These are phyloP conservation scores for Ceratocystis variospora DNA, from an alignment of 2,329 filamentous ascomycete species.

Conservation along the genomic window DNA sequence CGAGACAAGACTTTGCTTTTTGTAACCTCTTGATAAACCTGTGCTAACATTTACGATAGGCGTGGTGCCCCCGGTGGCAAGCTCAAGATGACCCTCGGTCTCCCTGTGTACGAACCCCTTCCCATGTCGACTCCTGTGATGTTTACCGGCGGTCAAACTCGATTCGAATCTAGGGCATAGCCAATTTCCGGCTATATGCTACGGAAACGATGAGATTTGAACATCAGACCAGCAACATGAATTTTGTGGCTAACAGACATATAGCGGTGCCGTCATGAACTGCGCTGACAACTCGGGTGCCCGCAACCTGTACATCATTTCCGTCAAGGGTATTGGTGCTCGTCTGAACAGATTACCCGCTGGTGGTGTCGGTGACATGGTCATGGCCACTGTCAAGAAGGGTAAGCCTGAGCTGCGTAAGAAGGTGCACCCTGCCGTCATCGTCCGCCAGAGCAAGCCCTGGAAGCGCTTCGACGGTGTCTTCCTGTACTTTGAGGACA, in stretches of 20 bases:
- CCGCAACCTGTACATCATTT: conserved; percentile 99
- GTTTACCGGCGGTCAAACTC: too few relatives aligned
- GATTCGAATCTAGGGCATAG: conserved; percentile 12
- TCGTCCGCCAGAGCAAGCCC: conserved; percentile 97
- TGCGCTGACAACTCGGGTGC: conserved; percentile 99
- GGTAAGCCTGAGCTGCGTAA: conserved; percentile 99
- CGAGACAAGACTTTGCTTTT: conserved; percentile 12
- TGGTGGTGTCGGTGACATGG: conserved; percentile 98
- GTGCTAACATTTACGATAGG: conserved; percentile 33
- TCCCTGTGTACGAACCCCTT: conserved; percentile 69
- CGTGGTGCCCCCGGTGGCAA: conserved; percentile 98
- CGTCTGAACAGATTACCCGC: conserved; percentile 95
- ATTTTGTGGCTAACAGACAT: conserved; percentile 15
- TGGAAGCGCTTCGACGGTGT: conserved; percentile 98
- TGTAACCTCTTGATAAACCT: conserved; percentile 17
- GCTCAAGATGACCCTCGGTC: conserved; percentile 99
- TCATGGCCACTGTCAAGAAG: conserved; percentile 99
- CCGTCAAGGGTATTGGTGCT: conserved; percentile 96
- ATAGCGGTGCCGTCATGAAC: conserved; percentile 97
- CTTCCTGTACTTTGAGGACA: conserved; percentile 99
- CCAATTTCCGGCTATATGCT: neutral
- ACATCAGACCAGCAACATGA: neutral
- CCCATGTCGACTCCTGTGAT: neutral
- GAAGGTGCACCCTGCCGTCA: conserved; percentile 99
- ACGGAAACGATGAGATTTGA: conserved; percentile 19